phyloP scores from a whole-genome alignment of 257 asterid species.

The Solanum neorickii region DNA sequence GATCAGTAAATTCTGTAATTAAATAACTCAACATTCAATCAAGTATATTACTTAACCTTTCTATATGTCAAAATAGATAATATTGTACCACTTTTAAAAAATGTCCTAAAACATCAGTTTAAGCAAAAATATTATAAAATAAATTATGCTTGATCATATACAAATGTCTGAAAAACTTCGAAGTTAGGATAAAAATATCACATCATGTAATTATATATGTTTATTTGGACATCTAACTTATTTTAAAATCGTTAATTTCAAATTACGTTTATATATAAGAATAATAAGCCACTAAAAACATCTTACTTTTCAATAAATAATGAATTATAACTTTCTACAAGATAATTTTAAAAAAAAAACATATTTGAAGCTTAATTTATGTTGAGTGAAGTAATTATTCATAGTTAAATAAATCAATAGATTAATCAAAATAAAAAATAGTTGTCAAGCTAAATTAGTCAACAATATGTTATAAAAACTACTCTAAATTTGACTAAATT shows the following conservation, averaged over 20 bases:
- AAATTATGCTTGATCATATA: no score
- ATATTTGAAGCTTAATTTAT: neutral
- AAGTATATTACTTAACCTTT: neutral
- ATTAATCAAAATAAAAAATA: no score
- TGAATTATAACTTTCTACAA: neutral
- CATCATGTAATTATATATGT: neutral
- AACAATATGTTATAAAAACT: no score
- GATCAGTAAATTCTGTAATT: neutral
- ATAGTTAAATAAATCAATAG: no score
- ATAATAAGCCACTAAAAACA: no score
- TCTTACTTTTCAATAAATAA: no score
- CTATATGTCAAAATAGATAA: neutral
- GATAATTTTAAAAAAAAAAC: no score
- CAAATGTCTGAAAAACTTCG: neutral
- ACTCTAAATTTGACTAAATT: no score
- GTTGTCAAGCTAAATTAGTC: no score
- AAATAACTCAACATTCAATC: neutral
- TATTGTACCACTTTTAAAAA: neutral
- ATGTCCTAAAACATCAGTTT: neutral
- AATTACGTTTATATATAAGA: no score
- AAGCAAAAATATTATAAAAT: neutral
- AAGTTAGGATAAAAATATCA: no score
- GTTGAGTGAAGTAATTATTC: neutral
- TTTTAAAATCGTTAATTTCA: accelerated
- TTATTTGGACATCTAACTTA: neutral